Conservation (phyloP, 805 yeast genomes). For the Sugiyamaella floridensis region DNA sequence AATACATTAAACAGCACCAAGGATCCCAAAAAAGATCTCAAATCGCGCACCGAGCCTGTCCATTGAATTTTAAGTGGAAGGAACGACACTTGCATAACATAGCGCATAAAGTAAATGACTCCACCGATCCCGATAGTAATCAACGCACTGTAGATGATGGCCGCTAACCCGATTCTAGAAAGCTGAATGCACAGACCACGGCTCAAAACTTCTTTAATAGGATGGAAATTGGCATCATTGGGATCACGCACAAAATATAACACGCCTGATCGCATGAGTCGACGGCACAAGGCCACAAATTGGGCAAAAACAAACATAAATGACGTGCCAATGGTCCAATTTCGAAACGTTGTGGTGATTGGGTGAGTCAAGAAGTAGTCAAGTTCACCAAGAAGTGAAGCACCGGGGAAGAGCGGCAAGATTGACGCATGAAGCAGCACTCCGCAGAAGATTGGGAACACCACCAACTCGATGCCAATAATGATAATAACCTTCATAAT, state of each 20-base stretch:
- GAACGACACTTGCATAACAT: conserved; percentile 11
- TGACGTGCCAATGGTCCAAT: conserved; percentile 71
- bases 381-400: conserved; percentile 4
- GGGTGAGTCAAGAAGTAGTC: conserved; percentile 18
- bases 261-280: conserved; percentile 79
- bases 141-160: conserved; percentile 49
- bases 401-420: conserved; percentile 44
- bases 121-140: conserved; percentile 70
- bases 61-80: conserved; percentile 21
- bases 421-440: conserved; percentile 61
- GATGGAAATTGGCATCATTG: conserved; percentile 83
- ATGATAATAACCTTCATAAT: conserved; percentile 70
- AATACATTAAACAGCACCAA: conserved; percentile 2
- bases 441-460: conserved; percentile 87
- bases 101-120: conserved; percentile 45
- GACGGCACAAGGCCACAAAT: conserved; percentile 77
- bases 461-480: conserved; percentile 70
- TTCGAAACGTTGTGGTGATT: conserved; percentile 24
- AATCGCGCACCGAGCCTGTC: conserved; percentile 1
- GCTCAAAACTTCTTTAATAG: conserved; percentile 79
- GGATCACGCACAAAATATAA: conserved; percentile 88
- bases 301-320: conserved; percentile 86
- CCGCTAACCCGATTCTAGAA: conserved; percentile 65
- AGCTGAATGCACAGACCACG: conserved; percentile 68
- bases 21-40: conserved; percentile 14